phyloP scores from a whole-genome alignment of 2,329 filamentous ascomycete species.

The Fusarium brevicatenulatum region DNA sequence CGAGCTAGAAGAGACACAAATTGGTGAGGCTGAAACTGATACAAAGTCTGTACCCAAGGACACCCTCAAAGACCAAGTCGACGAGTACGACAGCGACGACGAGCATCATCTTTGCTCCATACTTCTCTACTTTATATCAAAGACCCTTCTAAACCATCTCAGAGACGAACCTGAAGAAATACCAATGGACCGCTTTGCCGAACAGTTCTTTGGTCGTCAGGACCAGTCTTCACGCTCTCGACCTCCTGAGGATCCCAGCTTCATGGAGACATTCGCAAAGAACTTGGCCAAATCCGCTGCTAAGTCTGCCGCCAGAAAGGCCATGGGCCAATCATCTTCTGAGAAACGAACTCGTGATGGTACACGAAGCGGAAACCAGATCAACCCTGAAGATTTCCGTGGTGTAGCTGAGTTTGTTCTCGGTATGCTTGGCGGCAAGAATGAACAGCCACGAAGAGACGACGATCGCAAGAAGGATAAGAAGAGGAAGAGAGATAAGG shows the following conservation, averaged over 20 bases:
- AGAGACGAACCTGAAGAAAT: neutral
- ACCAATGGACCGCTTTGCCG: conserved; percentile 39
- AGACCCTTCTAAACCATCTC: conserved; percentile 29
- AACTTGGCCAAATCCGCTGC: conserved; percentile 41
- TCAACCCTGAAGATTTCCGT: conserved; percentile 37
- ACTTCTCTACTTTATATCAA: conserved; percentile 37
- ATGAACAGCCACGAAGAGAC: conserved; percentile 12
- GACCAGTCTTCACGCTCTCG: conserved; percentile 18
- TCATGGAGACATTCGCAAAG: conserved; percentile 40
- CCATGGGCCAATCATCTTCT: conserved; percentile 29
- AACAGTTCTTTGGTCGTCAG: conserved; percentile 39
- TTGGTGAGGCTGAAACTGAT: conserved; percentile 6
- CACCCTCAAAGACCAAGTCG: neutral
- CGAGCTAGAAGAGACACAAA: neutral
- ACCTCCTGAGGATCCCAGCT: conserved; percentile 29
- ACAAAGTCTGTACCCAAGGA: neutral
- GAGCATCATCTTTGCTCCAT: conserved; percentile 35
- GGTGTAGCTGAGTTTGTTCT: conserved; percentile 40
- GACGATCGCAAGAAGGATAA: conserved; percentile 24
- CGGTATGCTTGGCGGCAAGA: conserved; percentile 32
- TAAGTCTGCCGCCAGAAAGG: conserved; percentile 39
- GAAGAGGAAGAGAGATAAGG: conserved; percentile 33
- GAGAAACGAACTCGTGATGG: conserved; percentile 23
- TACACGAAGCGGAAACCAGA: conserved; percentile 20
- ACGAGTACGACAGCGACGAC: conserved; percentile 34